phyloP scores from a whole-genome alignment of 176 grass and related monocot genomes.

The Hordeum marinum region DNA sequence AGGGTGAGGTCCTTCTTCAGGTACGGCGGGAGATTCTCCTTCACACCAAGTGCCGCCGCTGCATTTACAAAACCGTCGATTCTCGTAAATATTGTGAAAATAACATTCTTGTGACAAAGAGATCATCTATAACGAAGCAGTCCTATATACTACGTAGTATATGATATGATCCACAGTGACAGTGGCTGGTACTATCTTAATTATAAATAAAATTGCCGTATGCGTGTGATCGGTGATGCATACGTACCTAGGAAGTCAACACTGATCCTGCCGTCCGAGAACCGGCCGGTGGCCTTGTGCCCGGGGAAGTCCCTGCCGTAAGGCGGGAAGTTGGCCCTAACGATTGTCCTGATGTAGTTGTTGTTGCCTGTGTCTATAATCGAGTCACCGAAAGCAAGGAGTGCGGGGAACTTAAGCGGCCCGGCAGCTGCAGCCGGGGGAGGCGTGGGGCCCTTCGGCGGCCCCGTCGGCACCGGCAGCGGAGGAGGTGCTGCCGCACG shows the following conservation, averaged over 20 bases:
- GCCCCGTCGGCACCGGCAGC: neutral
- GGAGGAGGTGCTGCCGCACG: neutral
- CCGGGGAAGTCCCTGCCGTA: slow-evolving; percentile 55
- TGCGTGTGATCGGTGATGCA: neutral
- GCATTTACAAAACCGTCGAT: neutral
- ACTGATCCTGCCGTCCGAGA: slow-evolving; percentile 51
- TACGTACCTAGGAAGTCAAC: slow-evolving; percentile 48
- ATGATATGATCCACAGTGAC: neutral
- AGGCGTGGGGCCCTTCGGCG: neutral
- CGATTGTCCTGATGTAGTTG: slow-evolving; percentile 20
- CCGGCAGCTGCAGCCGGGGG: neutral
- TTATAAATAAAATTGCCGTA: neutral
- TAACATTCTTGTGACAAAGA: no score
- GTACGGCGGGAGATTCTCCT: slow-evolving; percentile 59
- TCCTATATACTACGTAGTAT: no score
- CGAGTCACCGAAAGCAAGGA: slow-evolving; percentile 63
- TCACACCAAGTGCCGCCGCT: slow-evolving; percentile 50
- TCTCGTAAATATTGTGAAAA: neutral
- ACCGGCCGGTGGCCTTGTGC: slow-evolving; percentile 54
- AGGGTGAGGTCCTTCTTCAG: slow-evolving; percentile 20
- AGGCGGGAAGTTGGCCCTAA: slow-evolving; percentile 47
- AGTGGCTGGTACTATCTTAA: neutral
- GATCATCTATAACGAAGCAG: no score
- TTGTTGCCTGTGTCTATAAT: slow-evolving; percentile 71
- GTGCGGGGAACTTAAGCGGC: slow-evolving; percentile 25